Evolutionary conservation across 441 rosid species (phyloP).

Genomic region (Adansonia rubrostipa): DNA sequence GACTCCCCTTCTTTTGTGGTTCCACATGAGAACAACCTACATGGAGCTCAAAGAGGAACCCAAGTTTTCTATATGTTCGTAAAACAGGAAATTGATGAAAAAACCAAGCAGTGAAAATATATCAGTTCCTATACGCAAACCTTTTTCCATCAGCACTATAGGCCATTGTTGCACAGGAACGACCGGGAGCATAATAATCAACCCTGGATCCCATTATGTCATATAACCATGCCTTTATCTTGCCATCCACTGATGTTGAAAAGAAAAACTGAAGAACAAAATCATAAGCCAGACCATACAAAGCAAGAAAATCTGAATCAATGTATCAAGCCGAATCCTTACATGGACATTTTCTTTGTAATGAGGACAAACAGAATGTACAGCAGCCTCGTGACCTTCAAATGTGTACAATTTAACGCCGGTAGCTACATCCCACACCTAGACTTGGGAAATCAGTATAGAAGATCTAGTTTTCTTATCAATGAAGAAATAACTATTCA

Average conservation of each 20-base stretch:
- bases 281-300: background rate
- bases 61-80: conserved; percentile 15
- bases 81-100: background rate
- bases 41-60: conserved; percentile 13
- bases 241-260: conserved; percentile 69
- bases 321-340: conserved; percentile 25
- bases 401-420: conserved; percentile 47
- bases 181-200: conserved; percentile 60
- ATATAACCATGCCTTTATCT: conserved; percentile 66
- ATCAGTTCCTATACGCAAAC: conserved; percentile 27
- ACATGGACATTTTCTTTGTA: conserved; percentile 55
- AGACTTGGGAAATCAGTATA: background rate
- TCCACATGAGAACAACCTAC: conserved; percentile 77
- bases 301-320: background rate
- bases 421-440: conserved; percentile 65
- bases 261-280: conserved; percentile 51
- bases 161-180: conserved; percentile 49
- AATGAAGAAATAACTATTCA: background rate
- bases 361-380: conserved; percentile 64
- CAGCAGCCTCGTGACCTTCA: conserved; percentile 66
- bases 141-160: conserved; percentile 63
- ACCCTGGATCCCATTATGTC: conserved; percentile 50
- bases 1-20: conserved; percentile 74
- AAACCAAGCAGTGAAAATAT: background rate
- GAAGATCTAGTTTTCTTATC: background rate